Evolutionary conservation across 2,329 filamentous ascomycete genomes (phyloP).

Genomic region (Aspergillus alliaceus): DNA sequence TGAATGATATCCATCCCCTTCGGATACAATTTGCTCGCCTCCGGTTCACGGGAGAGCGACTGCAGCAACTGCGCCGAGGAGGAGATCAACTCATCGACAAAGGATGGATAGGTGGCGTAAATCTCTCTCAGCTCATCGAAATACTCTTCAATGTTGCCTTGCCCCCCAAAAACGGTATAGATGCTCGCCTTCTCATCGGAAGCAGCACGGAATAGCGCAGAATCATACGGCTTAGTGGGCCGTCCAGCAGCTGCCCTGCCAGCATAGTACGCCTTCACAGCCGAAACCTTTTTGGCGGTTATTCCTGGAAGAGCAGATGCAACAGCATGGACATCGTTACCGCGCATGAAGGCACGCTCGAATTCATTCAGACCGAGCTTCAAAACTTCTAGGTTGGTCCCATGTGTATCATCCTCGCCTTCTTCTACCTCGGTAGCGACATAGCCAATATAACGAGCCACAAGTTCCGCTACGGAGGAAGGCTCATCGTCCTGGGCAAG

Average conservation of each 20-base stretch:
- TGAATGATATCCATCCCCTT: conserved; percentile 95
- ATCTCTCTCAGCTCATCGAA: conserved; percentile 95
- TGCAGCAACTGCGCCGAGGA: conserved; percentile 85
- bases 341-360: conserved; percentile 88
- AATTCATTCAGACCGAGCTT: conserved; percentile 94
- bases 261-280: conserved; percentile 88
- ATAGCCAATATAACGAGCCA: conserved; percentile 90
- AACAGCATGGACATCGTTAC: conserved; percentile 94
- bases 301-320: conserved; percentile 86
- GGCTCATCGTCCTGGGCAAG: conserved; percentile 97
- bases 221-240: conserved; percentile 88
- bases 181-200: conserved; percentile 79
- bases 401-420: conserved; percentile 84
- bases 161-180: conserved; percentile 93
- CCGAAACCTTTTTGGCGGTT: conserved; percentile 84
- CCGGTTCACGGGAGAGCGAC: conserved; percentile 75
- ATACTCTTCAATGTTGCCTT: conserved; percentile 99
- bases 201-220: conserved; percentile 85
- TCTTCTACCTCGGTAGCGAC: conserved; percentile 86
- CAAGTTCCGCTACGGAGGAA: conserved; percentile 89
- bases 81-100: conserved; percentile 81
- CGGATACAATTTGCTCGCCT: conserved; percentile 90
- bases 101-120: conserved; percentile 85
- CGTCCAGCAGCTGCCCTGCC: conserved; percentile 81
- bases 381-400: conserved; percentile 87